phyloP scores from a whole-genome alignment of 148 eudicot genomes.

The Bassia scoparia region DNA sequence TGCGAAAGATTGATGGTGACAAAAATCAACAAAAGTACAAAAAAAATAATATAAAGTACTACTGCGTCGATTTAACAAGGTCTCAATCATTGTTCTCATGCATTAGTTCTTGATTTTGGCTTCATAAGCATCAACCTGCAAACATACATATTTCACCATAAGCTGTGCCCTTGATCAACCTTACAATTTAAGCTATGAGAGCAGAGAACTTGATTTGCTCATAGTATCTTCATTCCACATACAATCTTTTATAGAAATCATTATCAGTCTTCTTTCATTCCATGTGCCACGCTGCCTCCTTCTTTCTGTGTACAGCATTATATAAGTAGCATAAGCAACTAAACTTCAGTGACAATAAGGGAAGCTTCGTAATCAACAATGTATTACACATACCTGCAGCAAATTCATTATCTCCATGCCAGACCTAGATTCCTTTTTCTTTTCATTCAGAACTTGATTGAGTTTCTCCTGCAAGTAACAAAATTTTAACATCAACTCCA shows the following conservation, averaged over 20 bases:
- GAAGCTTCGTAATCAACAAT: conserved; percentile 10
- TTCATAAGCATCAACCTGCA: conserved; percentile 94
- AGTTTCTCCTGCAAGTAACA: conserved; percentile 60
- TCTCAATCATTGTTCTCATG: conserved; percentile 91
- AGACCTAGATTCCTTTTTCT: conserved; percentile 95
- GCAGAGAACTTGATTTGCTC: not conserved
- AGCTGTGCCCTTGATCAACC: conserved; percentile 5
- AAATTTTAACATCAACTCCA: not conserved
- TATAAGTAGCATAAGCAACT: not conserved
- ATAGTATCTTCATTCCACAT: conserved; percentile 29
- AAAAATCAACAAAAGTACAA: not conserved
- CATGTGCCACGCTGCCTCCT: conserved; percentile 98
- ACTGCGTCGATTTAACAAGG: conserved; percentile 95
- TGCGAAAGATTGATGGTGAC: not conserved
- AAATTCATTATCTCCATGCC: conserved; percentile 99
- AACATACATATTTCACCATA: conserved; percentile 18
- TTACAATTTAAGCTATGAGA: conserved; percentile 7
- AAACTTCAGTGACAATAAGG: not conserved
- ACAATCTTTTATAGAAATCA: conserved; percentile 94
- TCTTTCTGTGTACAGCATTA: conserved; percentile 63
- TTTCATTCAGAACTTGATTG: conserved; percentile 94
- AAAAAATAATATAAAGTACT: not conserved
- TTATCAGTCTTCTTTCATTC: conserved; percentile 96
- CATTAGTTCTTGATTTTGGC: conserved; percentile 92
- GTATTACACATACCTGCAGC: conserved; percentile 62